Base-by-base conservation (phyloP, 2,329 filamentous ascomycete species). In the Aspergillus ibericus region DNA sequence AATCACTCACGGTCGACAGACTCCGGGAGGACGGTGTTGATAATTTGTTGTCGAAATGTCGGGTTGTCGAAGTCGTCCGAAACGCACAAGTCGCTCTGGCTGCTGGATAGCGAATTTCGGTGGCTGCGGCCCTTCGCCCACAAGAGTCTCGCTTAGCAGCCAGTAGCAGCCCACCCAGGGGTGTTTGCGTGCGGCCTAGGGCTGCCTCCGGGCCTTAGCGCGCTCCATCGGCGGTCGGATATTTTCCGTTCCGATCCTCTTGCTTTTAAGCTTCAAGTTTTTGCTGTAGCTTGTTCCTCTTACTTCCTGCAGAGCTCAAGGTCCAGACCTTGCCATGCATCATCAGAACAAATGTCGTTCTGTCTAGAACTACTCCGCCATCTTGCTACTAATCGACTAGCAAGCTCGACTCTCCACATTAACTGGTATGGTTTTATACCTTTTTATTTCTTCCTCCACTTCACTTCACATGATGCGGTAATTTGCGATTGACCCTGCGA, bases 401-500 rank as follows among this genome's bases (percentile, higher is more conserved):
- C 20, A 27, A 44, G 29, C 38, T 18, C 22, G n/a, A 38, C 15
- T 20, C 34, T 38, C 13, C 35, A n/a, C 40, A 36, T 25, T 20
- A 20, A 67, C 54, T 63, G 63, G 67, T 72, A 72, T 57, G 70
- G 63, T 61, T 69, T 46, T 25, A 25, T 42, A 20, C 9, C 27
- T 18, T 42, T 51, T 15, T 22, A 48, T 53, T 61, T 32, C 54
- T 56, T 49, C 58, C 55, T 62, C 59, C 44, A 34, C 29, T 22
- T 53, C 55, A 40, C 63, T 60, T 71, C 59, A 68, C 60, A 89
- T 91, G 93, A 96, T 96, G 92, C 89, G 82, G 90, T 91, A 96
- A 96, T 97, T 97, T 97, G 92, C 93, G 92, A 93, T 93, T 96
- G 92, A 97, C 89, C 85, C 83, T 80, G 77, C 78, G 78, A 81